phyloP scores from a whole-genome alignment of 768 basidiomycete species.

The Trametes cubensis region DNA sequence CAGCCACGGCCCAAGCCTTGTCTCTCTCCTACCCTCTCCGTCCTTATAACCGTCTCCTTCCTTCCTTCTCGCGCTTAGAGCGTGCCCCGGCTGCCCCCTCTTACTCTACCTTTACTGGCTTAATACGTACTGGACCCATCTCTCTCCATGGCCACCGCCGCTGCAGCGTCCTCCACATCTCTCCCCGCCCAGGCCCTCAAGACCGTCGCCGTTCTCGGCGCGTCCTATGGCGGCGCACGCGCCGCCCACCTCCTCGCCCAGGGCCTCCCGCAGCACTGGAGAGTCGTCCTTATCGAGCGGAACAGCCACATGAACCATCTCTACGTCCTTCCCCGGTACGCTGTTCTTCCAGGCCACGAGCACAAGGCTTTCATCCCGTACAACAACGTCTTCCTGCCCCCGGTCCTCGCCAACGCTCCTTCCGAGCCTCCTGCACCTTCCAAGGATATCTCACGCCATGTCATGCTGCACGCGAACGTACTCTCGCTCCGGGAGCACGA shows the following conservation, averaged over 20 bases:
- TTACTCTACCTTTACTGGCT: constrained; percentile 24
- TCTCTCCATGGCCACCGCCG: neutral
- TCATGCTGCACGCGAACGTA: constrained; percentile 50
- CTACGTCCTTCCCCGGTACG: constrained; percentile 60
- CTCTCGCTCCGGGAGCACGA: constrained; percentile 42
- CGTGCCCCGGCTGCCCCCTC: constrained; percentile 14
- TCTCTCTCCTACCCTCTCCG: neutral
- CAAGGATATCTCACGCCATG: constrained; percentile 25
- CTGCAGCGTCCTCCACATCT: neutral
- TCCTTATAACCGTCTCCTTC: constrained; percentile 22
- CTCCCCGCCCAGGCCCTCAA: constrained; percentile 16
- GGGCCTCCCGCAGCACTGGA: constrained; percentile 53
- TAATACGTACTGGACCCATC: constrained; percentile 16
- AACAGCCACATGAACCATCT: constrained; percentile 53
- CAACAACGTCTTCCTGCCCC: constrained; percentile 44
- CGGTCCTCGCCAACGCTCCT: constrained; percentile 4
- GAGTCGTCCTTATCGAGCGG: constrained; percentile 58
- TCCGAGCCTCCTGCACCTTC: neutral
- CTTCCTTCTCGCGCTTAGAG: constrained; percentile 19
- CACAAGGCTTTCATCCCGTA: constrained; percentile 72
- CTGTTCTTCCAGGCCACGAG: constrained; percentile 61
- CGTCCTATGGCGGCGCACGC: constrained; percentile 56
- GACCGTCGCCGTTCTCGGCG: constrained; percentile 58
- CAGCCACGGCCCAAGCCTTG: neutral
- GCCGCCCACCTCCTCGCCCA: constrained; percentile 53